A percentile compares a stretch with the other conserved stretches of the same genome.
phyloP scores from a whole-genome alignment of 192 early-diverging fungal genomes.

The Entomortierella lignicola region DNA sequence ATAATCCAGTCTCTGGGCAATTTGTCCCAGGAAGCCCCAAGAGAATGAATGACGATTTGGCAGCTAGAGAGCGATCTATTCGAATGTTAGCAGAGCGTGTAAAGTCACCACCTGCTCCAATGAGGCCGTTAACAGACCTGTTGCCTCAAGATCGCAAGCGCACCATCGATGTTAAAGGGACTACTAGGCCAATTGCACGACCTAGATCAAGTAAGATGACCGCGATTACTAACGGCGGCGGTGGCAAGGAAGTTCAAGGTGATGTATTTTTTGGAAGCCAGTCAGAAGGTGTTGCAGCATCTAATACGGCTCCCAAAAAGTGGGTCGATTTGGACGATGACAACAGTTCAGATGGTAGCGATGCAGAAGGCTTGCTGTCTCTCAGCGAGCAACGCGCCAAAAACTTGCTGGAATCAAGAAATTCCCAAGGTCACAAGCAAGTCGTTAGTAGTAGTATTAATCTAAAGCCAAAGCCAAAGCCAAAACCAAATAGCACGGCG shows the following conservation, averaged over 20 bases:
- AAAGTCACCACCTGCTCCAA: constrained; percentile 34
- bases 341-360: constrained; percentile 1
- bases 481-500: neutral
- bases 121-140: neutral
- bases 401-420: constrained; percentile 20
- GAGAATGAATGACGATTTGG: constrained; percentile 27
- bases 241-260: constrained; percentile 18
- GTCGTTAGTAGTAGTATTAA: neutral
- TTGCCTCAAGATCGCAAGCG: constrained; percentile 4
- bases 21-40: constrained; percentile 50
- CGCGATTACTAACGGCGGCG: neutral
- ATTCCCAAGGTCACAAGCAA: neutral
- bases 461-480: neutral
- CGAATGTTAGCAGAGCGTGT: constrained; percentile 39
- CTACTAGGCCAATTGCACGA: constrained; percentile 12
- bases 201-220: constrained; percentile 2
- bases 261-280: constrained; percentile 23
- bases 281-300: neutral
- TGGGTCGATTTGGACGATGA: constrained; percentile 31
- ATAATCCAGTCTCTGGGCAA: constrained; percentile 43
- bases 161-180: constrained; percentile 21
- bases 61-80: constrained; percentile 47
- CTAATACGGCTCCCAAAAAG: constrained; percentile 2
- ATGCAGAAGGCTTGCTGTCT: constrained; percentile 5
- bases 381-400: constrained; percentile 30